These are phyloP conservation scores for Cryptosporidium muris DNA, from an alignment of 169 alveolate genomes.

Conservation along the genomic window DNA sequence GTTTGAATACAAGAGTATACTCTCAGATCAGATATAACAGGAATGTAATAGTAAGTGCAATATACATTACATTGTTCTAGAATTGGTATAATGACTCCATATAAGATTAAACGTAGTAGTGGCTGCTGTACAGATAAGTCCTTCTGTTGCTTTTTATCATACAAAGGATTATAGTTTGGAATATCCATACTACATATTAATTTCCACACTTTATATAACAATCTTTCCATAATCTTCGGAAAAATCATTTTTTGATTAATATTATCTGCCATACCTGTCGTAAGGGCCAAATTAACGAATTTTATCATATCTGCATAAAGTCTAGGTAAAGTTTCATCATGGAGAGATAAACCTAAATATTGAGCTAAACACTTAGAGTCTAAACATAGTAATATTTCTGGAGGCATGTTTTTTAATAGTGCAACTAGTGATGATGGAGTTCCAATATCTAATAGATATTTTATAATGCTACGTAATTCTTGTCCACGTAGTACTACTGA, in stretches of 20 bases:
- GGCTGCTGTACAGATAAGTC: slow-evolving; percentile 51
- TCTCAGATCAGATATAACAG: slow-evolving; percentile 27
- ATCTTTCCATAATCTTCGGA: slow-evolving; percentile 32
- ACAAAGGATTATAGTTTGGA: slow-evolving; percentile 22
- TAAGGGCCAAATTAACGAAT: slow-evolving; percentile 27
- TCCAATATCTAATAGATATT: slow-evolving; percentile 6
- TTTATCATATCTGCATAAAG: slow-evolving; percentile 16
- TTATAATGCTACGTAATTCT: slow-evolving; percentile 14
- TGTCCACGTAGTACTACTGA: slow-evolving; percentile 17
- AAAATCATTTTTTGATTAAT: slow-evolving; percentile 20
- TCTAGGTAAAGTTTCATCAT: slow-evolving; percentile 26
- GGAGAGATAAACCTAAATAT: neutral
- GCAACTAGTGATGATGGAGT: slow-evolving; percentile 37
- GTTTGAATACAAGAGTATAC: slow-evolving; percentile 17
- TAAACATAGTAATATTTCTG: slow-evolving; percentile 3
- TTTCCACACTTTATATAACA: slow-evolving; percentile 33
- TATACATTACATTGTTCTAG: slow-evolving; percentile 51
- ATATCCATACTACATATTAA: slow-evolving; percentile 14
- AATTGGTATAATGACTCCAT: slow-evolving; percentile 26
- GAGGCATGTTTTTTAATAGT: slow-evolving; percentile 13
- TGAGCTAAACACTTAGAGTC: slow-evolving; percentile 12
- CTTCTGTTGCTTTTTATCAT: slow-evolving; percentile 31
- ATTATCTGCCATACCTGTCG: slow-evolving; percentile 35
- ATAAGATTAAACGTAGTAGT: slow-evolving; percentile 3
- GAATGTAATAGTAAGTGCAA: slow-evolving; percentile 38